Percentiles rank a stretch among this genome's conserved stretches.
Evolutionary conservation across 148 eudicot species (phyloP).

Genomic region (Tetragonia tetragonoides): DNA sequence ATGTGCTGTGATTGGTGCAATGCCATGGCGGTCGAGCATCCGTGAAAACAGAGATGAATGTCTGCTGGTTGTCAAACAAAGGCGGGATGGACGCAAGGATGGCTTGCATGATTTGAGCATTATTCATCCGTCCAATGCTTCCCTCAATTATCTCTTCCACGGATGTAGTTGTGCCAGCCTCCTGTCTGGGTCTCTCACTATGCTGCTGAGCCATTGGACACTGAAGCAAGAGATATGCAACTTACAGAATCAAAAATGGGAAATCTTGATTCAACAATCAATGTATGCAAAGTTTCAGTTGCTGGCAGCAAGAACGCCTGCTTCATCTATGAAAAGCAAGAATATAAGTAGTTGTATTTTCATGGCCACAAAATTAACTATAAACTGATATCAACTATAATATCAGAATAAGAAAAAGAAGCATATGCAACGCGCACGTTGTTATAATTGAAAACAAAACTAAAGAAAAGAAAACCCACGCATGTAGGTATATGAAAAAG

Average conservation of each 20-base stretch:
- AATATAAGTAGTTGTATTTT: neutral
- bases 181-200: conserved; percentile 1
- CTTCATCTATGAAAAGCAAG: neutral
- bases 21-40: conserved; percentile 31
- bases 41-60: conserved; percentile 27
- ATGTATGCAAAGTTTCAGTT: neutral
- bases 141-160: conserved; percentile 30
- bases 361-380: neutral
- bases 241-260: neutral
- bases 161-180: neutral
- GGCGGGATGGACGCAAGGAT: conserved; percentile 21
- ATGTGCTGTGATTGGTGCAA: conserved; percentile 9
- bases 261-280: neutral
- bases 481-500: neutral
- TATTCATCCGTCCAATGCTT: conserved; percentile 25
- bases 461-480: too few relatives aligned
- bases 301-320: neutral
- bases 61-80: conserved; percentile 29
- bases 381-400: neutral
- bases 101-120: conserved; percentile 26
- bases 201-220: conserved; percentile 20
- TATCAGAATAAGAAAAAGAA: neutral
- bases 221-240: neutral
- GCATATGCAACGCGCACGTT: neutral
- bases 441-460: too few relatives aligned